Base-by-base conservation (phyloP, 768 basidiomycete species). In the Macrolepiota dolichaula region DNA sequence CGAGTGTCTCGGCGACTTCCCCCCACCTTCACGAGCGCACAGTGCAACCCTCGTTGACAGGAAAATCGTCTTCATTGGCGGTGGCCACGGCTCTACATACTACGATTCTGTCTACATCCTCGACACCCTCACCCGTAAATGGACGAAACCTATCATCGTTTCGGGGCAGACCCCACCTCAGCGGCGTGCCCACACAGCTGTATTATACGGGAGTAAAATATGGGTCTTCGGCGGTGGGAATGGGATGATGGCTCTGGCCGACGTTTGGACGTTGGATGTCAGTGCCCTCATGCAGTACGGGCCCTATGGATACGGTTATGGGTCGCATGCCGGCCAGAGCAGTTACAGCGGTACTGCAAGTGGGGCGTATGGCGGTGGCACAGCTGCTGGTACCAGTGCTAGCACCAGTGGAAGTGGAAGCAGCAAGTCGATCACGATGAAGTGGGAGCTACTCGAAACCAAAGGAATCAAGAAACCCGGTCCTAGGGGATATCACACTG, bases 141-240 rank as follows among this genome's bases (percentile, higher is more conserved):
- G 91, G 91, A 74, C 79, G 38, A 69, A 76, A 6, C 87, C 87
- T 1, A 65, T 64, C 69, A 76, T 79, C 52, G 62, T 70, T 12
- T 60, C 67, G 13, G 78, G 74, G 10, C 69, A 72, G 1, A 64
- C 61, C 12, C 86, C 91, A 0, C 81, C 84, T 2, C 85, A 89
- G 2, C 85, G 95, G 11, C 86, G 95, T 27, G 94, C 95, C 1
- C 95, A 98, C 72, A 91, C 93, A 0, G 85, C 92, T 1, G 89
- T 95, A 17, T 74, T 85, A n/a, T 88, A 92, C 68, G 75, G 77
- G 29, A 79, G 81, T 59, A 88, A 83, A 69, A 81, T 98, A 0
- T 92, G 91, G 78, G 73, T 97, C 4, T 97, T 96, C 66, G 95
- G 94, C 6, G 94, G 95, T 13, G 95, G 95, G 1, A 96, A 94